phyloP scores from a whole-genome alignment of 192 early-diverging fungal species.

The Umbelopsis sp. region DNA sequence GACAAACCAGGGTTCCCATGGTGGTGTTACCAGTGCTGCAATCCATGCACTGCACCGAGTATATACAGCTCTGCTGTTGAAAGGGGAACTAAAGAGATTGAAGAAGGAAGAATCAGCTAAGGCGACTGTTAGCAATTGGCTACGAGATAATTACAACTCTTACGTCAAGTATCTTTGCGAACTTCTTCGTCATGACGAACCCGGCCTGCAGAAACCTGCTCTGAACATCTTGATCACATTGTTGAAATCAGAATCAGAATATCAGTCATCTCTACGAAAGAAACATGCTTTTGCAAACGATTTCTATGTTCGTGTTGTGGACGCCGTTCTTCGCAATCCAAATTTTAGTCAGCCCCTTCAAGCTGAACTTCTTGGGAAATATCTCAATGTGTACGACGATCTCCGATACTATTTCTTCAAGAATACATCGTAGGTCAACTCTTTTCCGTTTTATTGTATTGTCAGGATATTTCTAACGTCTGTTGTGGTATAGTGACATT shows the following conservation, averaged over 20 bases:
- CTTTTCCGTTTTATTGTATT: neutral
- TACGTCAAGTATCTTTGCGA: constrained; percentile 59
- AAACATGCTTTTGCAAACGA: constrained; percentile 71
- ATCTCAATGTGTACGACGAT: constrained; percentile 83
- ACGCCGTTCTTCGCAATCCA: constrained; percentile 55
- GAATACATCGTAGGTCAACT: constrained; percentile 48
- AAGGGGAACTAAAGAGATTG: constrained; percentile 46
- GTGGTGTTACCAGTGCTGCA: constrained; percentile 65
- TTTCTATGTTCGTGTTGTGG: constrained; percentile 57
- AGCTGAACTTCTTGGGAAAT: constrained; percentile 65
- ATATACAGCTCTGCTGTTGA: constrained; percentile 54
- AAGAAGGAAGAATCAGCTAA: constrained; percentile 43
- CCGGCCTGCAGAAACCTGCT: constrained; percentile 74
- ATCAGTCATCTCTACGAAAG: constrained; percentile 33
- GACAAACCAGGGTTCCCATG: constrained; percentile 38
- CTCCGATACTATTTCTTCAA: constrained; percentile 84
- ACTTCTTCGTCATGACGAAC: constrained; percentile 60
- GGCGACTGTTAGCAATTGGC: constrained; percentile 70
- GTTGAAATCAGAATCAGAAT: constrained; percentile 64
- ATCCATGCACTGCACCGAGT: constrained; percentile 75
- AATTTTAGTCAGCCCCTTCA: constrained; percentile 65
- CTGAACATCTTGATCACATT: constrained; percentile 73
- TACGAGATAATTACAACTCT: constrained; percentile 74
- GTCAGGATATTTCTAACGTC: neutral
- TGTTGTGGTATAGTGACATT: constrained; percentile 18